Conservation (phyloP, 2,329 filamentous ascomycete genomes). For the Diplocarpon mali region DNA sequence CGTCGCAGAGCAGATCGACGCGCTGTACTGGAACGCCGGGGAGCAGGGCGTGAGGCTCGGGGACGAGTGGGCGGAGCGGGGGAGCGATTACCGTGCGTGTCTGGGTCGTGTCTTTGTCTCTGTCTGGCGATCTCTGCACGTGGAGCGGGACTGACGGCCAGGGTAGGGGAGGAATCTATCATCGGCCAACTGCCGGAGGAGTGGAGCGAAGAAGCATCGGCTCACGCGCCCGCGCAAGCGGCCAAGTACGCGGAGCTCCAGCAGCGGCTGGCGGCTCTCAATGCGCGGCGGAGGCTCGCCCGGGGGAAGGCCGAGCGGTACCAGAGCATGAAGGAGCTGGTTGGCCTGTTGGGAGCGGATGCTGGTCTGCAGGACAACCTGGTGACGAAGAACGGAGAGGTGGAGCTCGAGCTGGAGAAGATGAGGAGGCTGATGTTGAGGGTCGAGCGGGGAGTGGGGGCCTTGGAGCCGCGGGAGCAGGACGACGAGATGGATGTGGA, state of each 20-base stretch:
- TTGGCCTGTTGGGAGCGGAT: slow-evolving; percentile 39
- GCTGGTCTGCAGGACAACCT: slow-evolving; percentile 52
- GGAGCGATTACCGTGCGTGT: slow-evolving; percentile 26
- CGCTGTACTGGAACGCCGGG: slow-evolving; percentile 44
- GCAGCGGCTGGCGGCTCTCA: slow-evolving; percentile 38
- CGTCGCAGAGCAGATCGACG: slow-evolving; percentile 62
- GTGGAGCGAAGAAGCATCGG: slow-evolving; percentile 29
- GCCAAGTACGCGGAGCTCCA: slow-evolving; percentile 41
- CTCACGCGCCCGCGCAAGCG: slow-evolving; percentile 30
- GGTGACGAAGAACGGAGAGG: slow-evolving; percentile 50
- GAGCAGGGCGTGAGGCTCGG: slow-evolving; percentile 28
- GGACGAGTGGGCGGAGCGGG: slow-evolving; percentile 31
- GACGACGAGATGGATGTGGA: slow-evolving; percentile 17
- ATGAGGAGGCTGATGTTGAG: slow-evolving; percentile 53
- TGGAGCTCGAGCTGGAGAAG: slow-evolving; percentile 55
- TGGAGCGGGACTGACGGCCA: not conserved
- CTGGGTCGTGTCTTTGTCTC: not conserved
- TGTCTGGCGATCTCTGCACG: too few relatives aligned
- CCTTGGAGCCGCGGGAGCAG: slow-evolving; percentile 12
- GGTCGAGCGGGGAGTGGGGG: slow-evolving; percentile 41
- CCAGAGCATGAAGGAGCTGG: slow-evolving; percentile 37
- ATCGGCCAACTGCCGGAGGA: slow-evolving; percentile 23
- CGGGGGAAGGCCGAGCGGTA: slow-evolving; percentile 35
- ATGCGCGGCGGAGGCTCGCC: slow-evolving; percentile 32
- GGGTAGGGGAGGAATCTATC: slow-evolving; percentile 4